Conservation (phyloP, 805 yeast species). For the Myxozyma melibiosi region DNA sequence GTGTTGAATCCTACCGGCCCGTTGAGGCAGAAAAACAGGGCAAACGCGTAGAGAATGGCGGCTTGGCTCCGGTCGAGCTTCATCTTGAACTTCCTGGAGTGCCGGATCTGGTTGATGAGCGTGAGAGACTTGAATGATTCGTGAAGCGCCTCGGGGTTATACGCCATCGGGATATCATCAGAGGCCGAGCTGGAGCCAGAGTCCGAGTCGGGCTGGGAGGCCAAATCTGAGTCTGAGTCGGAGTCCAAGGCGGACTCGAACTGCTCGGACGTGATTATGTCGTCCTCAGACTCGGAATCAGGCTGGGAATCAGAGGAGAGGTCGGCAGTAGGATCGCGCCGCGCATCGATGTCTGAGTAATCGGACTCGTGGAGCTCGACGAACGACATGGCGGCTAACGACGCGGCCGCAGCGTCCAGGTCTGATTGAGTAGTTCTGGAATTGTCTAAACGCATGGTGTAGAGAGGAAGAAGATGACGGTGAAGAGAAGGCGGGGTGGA, state of each 20-base stretch:
- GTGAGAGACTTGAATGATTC: background rate
- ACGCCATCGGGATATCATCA: too few species aligned
- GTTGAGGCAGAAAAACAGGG: constrained; percentile 19
- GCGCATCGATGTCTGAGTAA: too few species aligned
- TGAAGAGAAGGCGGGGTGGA: too few species aligned
- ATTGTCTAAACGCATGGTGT: background rate
- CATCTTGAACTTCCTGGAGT: background rate
- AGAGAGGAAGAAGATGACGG: too few species aligned
- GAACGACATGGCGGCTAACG: background rate
- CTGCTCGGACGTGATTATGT: too few species aligned
- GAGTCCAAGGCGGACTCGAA: too few species aligned
- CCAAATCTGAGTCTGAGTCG: too few species aligned
- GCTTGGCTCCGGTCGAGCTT: constrained; percentile 5
- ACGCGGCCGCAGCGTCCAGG: background rate
- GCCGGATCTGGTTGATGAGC: constrained; percentile 11
- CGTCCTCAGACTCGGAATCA: background rate
- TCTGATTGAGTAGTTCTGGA: too few species aligned
- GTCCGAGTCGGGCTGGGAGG: too few species aligned
- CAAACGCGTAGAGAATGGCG: constrained; percentile 16
- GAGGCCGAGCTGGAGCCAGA: too few species aligned
- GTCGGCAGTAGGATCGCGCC: too few species aligned
- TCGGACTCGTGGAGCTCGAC: background rate
- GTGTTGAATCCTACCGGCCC: constrained; percentile 20
- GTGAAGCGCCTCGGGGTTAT: constrained; percentile 1
- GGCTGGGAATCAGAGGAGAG: too few species aligned